Conservation (phyloP, 768 basidiomycete genomes). For the Boletus rex-veris region DNA sequence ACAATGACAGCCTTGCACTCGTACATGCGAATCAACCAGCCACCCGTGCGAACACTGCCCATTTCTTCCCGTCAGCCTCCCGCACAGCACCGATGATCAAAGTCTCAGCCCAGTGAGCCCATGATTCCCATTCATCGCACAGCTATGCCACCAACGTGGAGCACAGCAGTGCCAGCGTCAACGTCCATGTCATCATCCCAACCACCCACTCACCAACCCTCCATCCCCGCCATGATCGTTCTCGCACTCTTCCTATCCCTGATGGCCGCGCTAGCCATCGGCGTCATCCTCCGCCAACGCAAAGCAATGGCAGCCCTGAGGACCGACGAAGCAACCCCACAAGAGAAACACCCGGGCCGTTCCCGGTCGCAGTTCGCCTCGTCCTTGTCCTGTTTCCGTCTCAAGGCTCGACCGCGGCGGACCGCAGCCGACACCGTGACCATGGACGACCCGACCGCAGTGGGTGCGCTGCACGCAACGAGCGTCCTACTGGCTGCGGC, state of each 20-base stretch:
- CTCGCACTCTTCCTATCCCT: conserved; percentile 15
- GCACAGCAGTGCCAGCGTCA: neutral
- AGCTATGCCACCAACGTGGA: conserved; percentile 19
- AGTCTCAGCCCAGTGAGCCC: neutral
- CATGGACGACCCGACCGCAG: conserved; percentile 7
- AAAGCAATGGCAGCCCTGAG: neutral
- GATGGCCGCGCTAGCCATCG: conserved; percentile 20
- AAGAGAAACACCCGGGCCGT: neutral
- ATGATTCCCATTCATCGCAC: neutral
- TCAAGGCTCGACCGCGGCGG: no score
- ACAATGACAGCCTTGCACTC: no score
- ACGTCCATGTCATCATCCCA: neutral
- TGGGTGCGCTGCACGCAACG: conserved; percentile 23
- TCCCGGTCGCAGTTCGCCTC: no score
- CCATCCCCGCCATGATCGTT: conserved; percentile 19
- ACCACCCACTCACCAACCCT: conserved; percentile 6
- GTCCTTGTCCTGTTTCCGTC: no score
- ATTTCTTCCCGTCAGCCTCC: conserved; percentile 11
- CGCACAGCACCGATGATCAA: neutral
- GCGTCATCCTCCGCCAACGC: conserved; percentile 21
- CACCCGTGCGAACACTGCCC: no score
- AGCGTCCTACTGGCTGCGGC: conserved; percentile 26
- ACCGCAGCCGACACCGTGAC: neutral
- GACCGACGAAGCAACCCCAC: neutral
- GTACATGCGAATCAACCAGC: no score